Conservation (phyloP, 1,284 basidiomycete species). For the Cutaneotrichosporon spelunceum region DNA sequence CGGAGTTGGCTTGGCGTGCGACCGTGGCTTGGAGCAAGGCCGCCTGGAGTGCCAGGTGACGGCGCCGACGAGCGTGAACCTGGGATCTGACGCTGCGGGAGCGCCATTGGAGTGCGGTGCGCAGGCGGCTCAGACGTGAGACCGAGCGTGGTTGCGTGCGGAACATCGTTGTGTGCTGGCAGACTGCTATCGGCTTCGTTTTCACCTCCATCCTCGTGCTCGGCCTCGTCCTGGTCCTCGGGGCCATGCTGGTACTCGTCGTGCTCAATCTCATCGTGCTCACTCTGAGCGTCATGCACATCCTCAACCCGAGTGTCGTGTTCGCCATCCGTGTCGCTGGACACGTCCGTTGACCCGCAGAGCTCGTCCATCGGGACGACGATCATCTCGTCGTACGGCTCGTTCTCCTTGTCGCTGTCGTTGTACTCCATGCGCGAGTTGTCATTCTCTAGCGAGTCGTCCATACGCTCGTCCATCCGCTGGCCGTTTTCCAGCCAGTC, state of each 20-base stretch:
- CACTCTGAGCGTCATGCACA: not conserved
- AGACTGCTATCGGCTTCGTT: not conserved
- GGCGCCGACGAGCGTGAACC: not conserved
- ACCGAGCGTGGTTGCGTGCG: not conserved
- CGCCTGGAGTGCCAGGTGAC: not conserved
- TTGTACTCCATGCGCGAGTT: conserved; percentile 17
- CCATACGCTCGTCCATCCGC: not conserved
- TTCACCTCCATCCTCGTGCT: not conserved
- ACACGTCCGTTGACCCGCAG: not conserved
- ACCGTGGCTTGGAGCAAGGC: not conserved
- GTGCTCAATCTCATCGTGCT: not conserved
- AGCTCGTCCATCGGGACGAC: not conserved
- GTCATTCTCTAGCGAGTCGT: not conserved
- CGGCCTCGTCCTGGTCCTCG: not conserved
- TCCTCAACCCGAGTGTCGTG: not conserved
- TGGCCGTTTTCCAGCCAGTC: too few species aligned
- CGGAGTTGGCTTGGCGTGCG: not conserved
- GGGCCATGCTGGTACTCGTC: too few species aligned
- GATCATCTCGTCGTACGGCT: conserved; percentile 27
- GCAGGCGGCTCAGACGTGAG: not conserved
- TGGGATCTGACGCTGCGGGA: not conserved
- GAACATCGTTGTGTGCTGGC: not conserved
- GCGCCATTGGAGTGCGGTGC: not conserved
- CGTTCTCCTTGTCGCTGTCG: conserved; percentile 17
- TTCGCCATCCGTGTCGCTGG: not conserved